These are phyloP conservation scores for Luvunga scandens DNA, from an alignment of 345 rosid genomes.

Conservation along the genomic window DNA sequence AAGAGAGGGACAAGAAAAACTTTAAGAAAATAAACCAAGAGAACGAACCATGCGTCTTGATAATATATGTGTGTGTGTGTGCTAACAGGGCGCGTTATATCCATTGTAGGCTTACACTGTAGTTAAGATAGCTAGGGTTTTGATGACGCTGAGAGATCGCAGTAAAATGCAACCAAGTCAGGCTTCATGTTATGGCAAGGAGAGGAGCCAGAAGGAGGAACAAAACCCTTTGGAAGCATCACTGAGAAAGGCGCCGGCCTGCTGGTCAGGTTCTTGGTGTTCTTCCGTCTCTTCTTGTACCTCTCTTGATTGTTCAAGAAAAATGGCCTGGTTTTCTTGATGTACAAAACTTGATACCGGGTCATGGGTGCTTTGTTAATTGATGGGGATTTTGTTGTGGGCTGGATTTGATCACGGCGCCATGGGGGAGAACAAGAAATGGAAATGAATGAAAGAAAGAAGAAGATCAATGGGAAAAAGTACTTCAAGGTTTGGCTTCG, in stretches of 20 bases:
- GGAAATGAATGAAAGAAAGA: conserved; percentile 16
- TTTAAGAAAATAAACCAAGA: background rate
- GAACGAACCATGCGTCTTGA: background rate
- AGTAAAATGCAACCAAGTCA: conserved; percentile 25
- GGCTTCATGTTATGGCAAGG: conserved; percentile 56
- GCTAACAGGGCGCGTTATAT: background rate
- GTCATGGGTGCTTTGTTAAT: background rate
- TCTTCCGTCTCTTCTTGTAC: conserved; percentile 17
- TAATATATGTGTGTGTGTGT: background rate
- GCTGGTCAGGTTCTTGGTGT: conserved; percentile 11
- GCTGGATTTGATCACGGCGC: conserved; percentile 8
- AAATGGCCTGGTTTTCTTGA: conserved; percentile 38
- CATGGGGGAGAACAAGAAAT: conserved; percentile 7
- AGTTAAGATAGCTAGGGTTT: conserved; percentile 20
- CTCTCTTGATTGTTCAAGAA: conserved; percentile 15
- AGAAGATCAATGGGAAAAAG: conserved; percentile 11
- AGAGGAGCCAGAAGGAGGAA: conserved; percentile 67
- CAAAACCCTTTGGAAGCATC: conserved; percentile 64
- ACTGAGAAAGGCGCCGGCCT: conserved; percentile 33
- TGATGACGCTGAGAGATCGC: conserved; percentile 31
- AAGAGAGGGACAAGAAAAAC: background rate
- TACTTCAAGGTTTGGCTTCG: conserved; percentile 3
- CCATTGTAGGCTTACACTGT: background rate
- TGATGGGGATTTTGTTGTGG: background rate
- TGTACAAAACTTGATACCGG: conserved; percentile 3